Evolutionary conservation across 2,329 filamentous ascomycete genomes (phyloP).

Genomic region (Sporothrix mexicana): DNA sequence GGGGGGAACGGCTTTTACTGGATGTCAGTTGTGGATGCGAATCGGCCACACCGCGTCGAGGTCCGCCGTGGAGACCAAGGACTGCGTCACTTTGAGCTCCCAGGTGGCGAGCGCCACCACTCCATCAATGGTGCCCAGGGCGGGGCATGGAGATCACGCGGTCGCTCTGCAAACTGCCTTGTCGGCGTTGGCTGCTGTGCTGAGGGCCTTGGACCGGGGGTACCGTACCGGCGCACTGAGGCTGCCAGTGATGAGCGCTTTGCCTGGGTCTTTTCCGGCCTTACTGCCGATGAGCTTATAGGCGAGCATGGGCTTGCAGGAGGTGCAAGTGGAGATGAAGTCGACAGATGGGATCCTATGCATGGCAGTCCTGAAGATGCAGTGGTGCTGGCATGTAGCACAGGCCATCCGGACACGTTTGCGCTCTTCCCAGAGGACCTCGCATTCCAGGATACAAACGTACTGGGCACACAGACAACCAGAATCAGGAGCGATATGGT

Average conservation of each 20-base stretch:
- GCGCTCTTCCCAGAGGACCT: too few relatives aligned
- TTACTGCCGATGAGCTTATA: too few relatives aligned
- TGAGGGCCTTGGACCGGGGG: conserved; percentile 42
- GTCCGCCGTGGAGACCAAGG: not conserved
- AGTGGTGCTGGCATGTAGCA: too few relatives aligned
- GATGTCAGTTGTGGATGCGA: conserved; percentile 43
- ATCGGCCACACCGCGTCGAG: conserved; percentile 42
- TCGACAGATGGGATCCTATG: too few relatives aligned
- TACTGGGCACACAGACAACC: conserved; percentile 39
- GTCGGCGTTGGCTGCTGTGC: conserved; percentile 43
- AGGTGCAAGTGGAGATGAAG: too few relatives aligned
- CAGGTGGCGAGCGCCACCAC: conserved; percentile 26
- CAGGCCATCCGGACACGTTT: too few relatives aligned
- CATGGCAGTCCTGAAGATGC: too few relatives aligned
- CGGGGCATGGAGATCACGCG: conserved; percentile 46
- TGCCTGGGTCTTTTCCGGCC: too few relatives aligned
- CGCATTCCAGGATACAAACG: too few relatives aligned
- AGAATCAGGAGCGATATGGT: conserved; percentile 40
- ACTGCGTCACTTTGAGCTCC: not conserved
- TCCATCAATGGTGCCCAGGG: conserved; percentile 44
- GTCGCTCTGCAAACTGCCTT: conserved; percentile 43
- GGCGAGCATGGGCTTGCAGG: too few relatives aligned
- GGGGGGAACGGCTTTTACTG: conserved; percentile 50
- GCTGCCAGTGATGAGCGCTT: too few relatives aligned
- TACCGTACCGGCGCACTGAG: too few relatives aligned